Base-by-base conservation (phyloP, 768 basidiomycete genomes). In the Leucogyrophana mollusca region DNA sequence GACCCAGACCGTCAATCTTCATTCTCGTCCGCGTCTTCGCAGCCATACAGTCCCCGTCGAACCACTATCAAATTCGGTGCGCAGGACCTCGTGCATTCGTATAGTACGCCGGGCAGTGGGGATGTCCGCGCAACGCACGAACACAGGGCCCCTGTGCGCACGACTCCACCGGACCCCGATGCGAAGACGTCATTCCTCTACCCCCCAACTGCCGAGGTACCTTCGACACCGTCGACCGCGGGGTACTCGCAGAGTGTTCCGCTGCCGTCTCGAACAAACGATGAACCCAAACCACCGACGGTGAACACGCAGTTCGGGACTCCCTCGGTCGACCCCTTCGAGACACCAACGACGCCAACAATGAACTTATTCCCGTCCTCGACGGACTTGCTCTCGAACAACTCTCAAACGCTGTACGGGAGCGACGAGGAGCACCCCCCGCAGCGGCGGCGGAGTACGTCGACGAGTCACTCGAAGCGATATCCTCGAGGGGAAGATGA, bases 61-160 rank as follows among this genome's bases (percentile, higher is more conserved):
- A 78, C 81, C 42, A 78, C 83, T 32, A 83, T 93, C 76, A 91
- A 90, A 61, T 93, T 92, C 54, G 86, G 79, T 34, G 72, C 72
- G 23, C 72, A 85, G 56, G 87, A 90, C 47, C 57, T 90, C 10
- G 80, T 90, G 34, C 88, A 92, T 60, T 79, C 80, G 45, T 92
- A 92, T 59, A 78, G 74, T 11, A 71, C 77, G 4, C 74, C 82
- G 10, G 82, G 83, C 6, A 71, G 66, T 14, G 75, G 74, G 20
- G 67, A 69, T 18, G 63, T 71, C 20, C 55, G 67, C 37, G 71
- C 74, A 24, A 72, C 59, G 4, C 81, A 83, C 47, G 74, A 78
- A 46, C 77, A 73, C 46, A 69, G 79, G 16, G 64, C 65, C 16
- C 72, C 74, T 1, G 54, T 69, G 16, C 39, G 40, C n/a, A n/a